Base-by-base conservation (phyloP, 441 rosid genomes). In the Cnidoscolus chayamansa region DNA sequence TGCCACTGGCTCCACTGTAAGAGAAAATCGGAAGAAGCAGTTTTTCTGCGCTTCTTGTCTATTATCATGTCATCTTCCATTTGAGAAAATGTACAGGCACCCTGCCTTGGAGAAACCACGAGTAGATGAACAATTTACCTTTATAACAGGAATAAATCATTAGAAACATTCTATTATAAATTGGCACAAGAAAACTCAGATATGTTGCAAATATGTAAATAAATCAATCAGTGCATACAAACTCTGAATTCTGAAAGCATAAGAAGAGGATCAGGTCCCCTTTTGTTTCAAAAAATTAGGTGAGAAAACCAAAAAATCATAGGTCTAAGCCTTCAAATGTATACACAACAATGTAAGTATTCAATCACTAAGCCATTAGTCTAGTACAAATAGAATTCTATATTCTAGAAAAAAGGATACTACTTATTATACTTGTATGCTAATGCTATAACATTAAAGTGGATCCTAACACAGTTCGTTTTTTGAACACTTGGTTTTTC, bases 1-100 rank as follows among this genome's bases (percentile, higher is more conserved):
- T 94, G 98, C 98, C 98, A 94, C 68, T 89, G 86, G 71, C 98
- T 92, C 98, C 98, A 93, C 31, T 87, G 89, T 50, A 78, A 72
- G 69, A 70, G 68, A 47, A 77, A 73, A 16, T 75, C 73, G 17
- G 62, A 11, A 10, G 70, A 47, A 51, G 62, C 78, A 8, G 66
- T 43, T 31, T 15, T 71, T 45, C 74, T 72, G 57, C 68, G 63
- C n/a, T 20, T 45, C 59, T 73, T 49, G 57, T 74, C 78, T 69
- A 56, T 50, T 70, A 77, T 81, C 47, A 40, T 74, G 56, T 17
- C 70, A 67, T 74, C 81, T 43, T 71, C 79, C 74, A 87, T 85
- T 16, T 16, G 10, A 59, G 67, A 37, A 6, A 71, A 72, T 59
- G 45, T 47, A n/a, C 10, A 60, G 60, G 32, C 16, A 47, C 74